Evolutionary conservation across 2,329 filamentous ascomycete species (phyloP), one percentile per base, ranked within the genome.

Genomic region (Iodosphaeria phyllophila): DNA sequence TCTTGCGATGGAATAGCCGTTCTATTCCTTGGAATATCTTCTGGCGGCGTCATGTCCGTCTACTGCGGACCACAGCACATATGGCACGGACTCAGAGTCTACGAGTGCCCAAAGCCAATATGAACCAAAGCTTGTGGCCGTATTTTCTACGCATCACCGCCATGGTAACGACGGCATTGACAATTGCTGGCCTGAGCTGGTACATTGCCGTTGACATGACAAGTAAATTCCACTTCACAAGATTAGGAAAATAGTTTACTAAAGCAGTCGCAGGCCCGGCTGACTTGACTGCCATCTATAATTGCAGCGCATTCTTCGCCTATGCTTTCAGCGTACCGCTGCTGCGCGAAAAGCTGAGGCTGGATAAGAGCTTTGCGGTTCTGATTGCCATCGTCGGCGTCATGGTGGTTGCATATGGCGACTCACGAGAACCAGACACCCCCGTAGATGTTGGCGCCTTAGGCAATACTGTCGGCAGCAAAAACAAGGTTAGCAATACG

Each of bases 221-320:
- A 1, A 92, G n/a, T n/a, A n/a, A n/a, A n/a, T n/a, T n/a, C n/a
- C n/a, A n/a, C n/a, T n/a, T n/a, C n/a, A n/a, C n/a, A n/a, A n/a
- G n/a, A n/a, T n/a, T n/a, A n/a, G n/a, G n/a, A n/a, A n/a, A n/a
- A n/a, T n/a, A n/a, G n/a, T n/a, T n/a, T n/a, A n/a, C n/a, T n/a
- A n/a, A n/a, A n/a, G n/a, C n/a, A n/a, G n/a, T n/a, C n/a, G n/a
- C n/a, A n/a, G n/a, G 79, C 4, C 77, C 89, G 3, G 83, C 77
- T 35, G 89, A 98, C 48, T 54, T 98, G 39, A 98, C 89, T 1
- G 89, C 89, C 27, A 98, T 98, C 39, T 98, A 98, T 64, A 98
- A 98, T 54, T 98, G 89, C 60, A 92, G 80, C 26, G 86, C 89
- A 30, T 98, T 98, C 52, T 98, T 98, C 48, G 89, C 89, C 24